Evolutionary conservation across 768 basidiomycete genomes (phyloP), one percentile per base, ranked within the genome.

Genomic region (Antrodiella citrinella): DNA sequence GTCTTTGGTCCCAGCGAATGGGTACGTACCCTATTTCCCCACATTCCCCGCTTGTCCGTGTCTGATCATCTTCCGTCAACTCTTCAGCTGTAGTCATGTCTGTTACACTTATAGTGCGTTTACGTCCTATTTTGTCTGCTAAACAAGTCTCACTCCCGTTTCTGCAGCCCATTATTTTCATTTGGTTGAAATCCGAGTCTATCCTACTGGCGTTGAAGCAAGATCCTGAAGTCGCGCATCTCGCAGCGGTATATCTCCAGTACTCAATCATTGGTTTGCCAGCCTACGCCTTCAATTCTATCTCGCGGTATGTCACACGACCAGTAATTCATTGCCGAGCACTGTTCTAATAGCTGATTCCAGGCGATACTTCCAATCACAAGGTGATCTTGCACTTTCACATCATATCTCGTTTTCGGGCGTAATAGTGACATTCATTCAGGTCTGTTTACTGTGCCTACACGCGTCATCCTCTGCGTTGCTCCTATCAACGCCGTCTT

Each of bases 1-100:
- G 93, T 4, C 73, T 95, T 5, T 95, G 93, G 93, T 67, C 86
- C 7, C 91, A 94, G 64, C 73, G 93, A 55, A 92, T 91, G 87
- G 70, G 86, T 86, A 55, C 42, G 83, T 71, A 48, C 35, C 41
- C 19, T 35, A 15, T 35, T 35, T 35, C 30, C 30, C 30, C 30
- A 15, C 30, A 13, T 18, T 23, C 20, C 18, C 20, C 41, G 40
- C 30, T 30, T 46, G 35, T 38, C 13, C 38, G 35, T 21, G 0
- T n/a, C 19, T 48, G 26, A 48, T 45, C 9, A 26, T n/a, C 26
- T 21, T 13, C 3, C 21, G 38, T 12, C 49, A 20, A 38, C 24
- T 24, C 38, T n/a, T 20, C 49, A 88, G 86, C 70, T 48, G 74
- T 91, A 24, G 77, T 90, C 25, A 77, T 81, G 72, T 64, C 71